Conservation (phyloP, 2,329 filamentous ascomycete genomes). For the Cladosporium sp. region DNA sequence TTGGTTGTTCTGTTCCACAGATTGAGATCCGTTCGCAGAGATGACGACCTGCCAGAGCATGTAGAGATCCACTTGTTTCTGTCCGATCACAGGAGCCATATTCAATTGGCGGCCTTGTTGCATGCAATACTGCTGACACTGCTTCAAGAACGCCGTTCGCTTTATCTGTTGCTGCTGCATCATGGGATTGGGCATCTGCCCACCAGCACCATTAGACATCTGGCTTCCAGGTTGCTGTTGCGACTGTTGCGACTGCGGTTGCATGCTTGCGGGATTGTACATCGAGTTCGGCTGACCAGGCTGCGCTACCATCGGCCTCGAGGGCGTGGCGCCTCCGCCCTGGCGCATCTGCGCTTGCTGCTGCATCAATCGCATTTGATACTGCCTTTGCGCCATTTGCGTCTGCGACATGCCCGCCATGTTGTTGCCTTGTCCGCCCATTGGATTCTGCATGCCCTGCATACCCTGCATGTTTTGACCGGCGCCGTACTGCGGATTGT, state of each 20-base stretch:
- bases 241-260: slow-evolving; percentile 17
- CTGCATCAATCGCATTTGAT: slow-evolving; percentile 79
- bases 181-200: slow-evolving; percentile 13
- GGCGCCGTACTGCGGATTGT: slow-evolving; percentile 36
- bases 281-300: slow-evolving; percentile 26
- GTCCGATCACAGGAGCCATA: slow-evolving; percentile 66
- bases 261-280: slow-evolving; percentile 18
- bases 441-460: slow-evolving; percentile 39
- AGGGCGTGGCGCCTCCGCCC: slow-evolving; percentile 26
- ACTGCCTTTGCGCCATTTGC: slow-evolving; percentile 69
- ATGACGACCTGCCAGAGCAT: slow-evolving; percentile 74
- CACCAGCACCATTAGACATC: slow-evolving; percentile 22
- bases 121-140: slow-evolving; percentile 64
- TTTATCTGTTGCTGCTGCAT: slow-evolving; percentile 24
- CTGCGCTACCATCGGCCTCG: slow-evolving; percentile 24
- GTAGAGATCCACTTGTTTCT: slow-evolving; percentile 69
- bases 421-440: slow-evolving; percentile 39
- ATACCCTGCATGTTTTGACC: slow-evolving; percentile 28
- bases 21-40: slow-evolving; percentile 73
- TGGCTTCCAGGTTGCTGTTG: slow-evolving; percentile 17
- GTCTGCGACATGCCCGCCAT: slow-evolving; percentile 39
- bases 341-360: slow-evolving; percentile 62
- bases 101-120: slow-evolving; percentile 71
- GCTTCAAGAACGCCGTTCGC: slow-evolving; percentile 52
- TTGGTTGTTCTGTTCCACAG: slow-evolving; percentile 62